Evolutionary conservation across 225 moss, liverwort and hornwort genomes (phyloP), one percentile per base, ranked within the genome.

Genomic region (Marchantia paleacea): DNA sequence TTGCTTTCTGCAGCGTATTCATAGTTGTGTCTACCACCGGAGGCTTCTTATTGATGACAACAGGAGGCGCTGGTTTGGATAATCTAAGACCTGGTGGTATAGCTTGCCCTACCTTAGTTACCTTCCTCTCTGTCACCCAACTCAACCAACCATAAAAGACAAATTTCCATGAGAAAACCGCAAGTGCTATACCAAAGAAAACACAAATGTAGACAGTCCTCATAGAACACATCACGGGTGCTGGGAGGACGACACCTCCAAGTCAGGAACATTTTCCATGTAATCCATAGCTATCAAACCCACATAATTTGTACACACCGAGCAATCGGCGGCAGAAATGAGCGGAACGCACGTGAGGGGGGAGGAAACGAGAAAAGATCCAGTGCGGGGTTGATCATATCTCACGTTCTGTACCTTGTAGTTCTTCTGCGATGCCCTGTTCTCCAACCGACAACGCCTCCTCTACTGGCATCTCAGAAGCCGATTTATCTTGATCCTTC

Each of bases 1-100:
- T 58, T 15, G 73, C 60, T 62, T 62, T 80, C 25, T 73, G 80
- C 29, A 80, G 28, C 14, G 55, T 80, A n/a, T 50, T 62, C 61
- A 80, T 8, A 50, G 72, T 13, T 58, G 72, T 25, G 51, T 73
- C 74, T 51, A 52, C 52, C 53, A 67, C 61, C 51, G 24, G 49
- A 72, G 73, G 49, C 29, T 81, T 75, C 50, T 29, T 50, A 53
- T 13, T 49, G 20, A 65, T 75, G 30, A 67, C 28, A 39, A 57
- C 58, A 60, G 47, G 73, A 30, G 73, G n/a, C 14, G 52, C 50
- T 26, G 73, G 72, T 80, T 48, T 73, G 52, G 80, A 80, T 60
- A 80, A 28, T 26, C 8, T 73, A 25, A 73, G 73, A 62, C 72
- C 29, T 73, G 80, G 52, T 52, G 80, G 30, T 52, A 9, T 52